Evolutionary conservation across 1,139 yeast genomes (phyloP), one percentile per base, ranked within the genome.

Genomic region (Diutina neorugosa): DNA sequence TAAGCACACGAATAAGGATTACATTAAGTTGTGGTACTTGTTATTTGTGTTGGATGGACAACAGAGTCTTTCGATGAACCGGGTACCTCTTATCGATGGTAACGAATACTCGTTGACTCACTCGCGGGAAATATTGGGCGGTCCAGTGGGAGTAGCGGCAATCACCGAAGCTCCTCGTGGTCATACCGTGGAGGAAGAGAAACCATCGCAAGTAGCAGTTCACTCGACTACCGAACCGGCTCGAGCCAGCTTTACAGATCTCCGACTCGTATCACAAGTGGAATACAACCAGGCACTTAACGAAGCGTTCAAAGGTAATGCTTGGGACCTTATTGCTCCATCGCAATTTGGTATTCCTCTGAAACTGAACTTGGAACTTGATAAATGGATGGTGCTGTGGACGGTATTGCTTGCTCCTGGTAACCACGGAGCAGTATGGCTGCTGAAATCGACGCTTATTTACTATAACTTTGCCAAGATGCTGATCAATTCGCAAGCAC

Each of bases 341-440:
- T 69, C 82, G 0, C 68, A 80, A 0, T 78, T 83, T 61, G 90
- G 89, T 0, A 73, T 84, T 8, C 89, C 89, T 0, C 82, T 86
- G 57, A 80, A 78, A 58, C 76, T 82, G 19, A 84, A 84, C 63
- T 67, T 84, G 56, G 87, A 83, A 55, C 66, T 84, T 49, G 89
- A 84, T 60, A 82, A 79, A 63, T 84, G 90, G 90, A 84, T 84
- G 89, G 88, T 84, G 8, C 82, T 85, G 14, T 84, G 90, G 90
- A 82, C 90, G 0, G 87, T 84, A 9, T 65, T 83, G 37, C 66
- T 84, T 18, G 80, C 86, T 1, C 86, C 87, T 0, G 76, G 79
- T 46, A 74, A 72, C 55, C 74, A 74, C 52, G 81, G 82, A 11
- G 79, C 84, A 0, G 79, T 82, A 0, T 84, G 90, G 90, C 80